Evolutionary conservation across 2,329 filamentous ascomycete species (phyloP), one percentile per base, ranked within the genome.

Genomic region (Dactylellina cionopaga): DNA sequence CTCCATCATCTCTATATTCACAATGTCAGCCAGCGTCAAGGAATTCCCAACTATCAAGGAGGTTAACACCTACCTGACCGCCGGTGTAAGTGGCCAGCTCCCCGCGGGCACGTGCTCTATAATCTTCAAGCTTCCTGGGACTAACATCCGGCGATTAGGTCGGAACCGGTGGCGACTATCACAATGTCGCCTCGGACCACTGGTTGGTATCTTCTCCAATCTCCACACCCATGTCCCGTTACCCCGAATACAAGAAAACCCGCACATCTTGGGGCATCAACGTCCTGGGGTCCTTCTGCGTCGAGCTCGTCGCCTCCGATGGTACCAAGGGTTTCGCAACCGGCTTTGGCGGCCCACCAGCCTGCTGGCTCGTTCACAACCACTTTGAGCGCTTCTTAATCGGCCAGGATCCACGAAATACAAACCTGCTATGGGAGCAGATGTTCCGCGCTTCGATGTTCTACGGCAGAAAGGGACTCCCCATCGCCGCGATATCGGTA

Each of bases 391-490:
- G 93, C 74, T 97, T 97, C 85, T 83, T 97, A 73, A 85, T 96
- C 76, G 92, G 92, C 41, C 89, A 91, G 77, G 93, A 97, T 80
- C 92, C 92, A 9, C 86, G 93, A 77, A 92, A 97, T 79, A 96
- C 92, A 58, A 96, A 96, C 81, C 86, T 93, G 74, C 84, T 97
- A 27, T 97, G 96, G 79, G 93, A 97, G 83, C 92, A 96, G 80
- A 96, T 97, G 93, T 97, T 96, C 84, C 89, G 92, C 71, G 91
- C 86, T 1, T 96, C 92, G 76, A 96, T 96, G 91, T 97, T 96
- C 84, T 97, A 97, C 79, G 93, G 93, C 74, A 89, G 93, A 76
- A 97, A 97, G 81, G 93, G 93, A 47, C 87, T 97, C 1, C 90
- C 93, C 1, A 87, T 94, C 9, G 93, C 93, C 58, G 90, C 96